A percentile compares a stretch with the other conserved stretches of the same genome.
phyloP scores from a whole-genome alignment of 2,329 filamentous ascomycete species.

The Parastagonospora nodorum region DNA sequence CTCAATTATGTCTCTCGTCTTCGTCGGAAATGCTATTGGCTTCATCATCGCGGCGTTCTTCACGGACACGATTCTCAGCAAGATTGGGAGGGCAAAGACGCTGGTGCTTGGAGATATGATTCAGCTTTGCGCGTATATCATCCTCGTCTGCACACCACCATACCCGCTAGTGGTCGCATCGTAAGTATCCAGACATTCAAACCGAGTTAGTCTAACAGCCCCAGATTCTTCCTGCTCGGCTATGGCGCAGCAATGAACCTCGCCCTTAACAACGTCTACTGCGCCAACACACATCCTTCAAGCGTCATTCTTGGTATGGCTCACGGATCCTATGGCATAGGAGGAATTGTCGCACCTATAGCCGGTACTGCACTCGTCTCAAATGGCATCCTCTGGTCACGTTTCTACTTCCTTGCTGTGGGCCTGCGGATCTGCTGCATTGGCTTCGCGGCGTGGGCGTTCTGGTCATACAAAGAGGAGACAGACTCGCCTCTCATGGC shows the following conservation, averaged over 20 bases:
- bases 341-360: conserved; percentile 66
- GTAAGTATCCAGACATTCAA: conserved; percentile 24
- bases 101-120: conserved; percentile 64
- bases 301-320: conserved; percentile 63
- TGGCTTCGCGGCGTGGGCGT: conserved; percentile 68
- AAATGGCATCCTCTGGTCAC: conserved; percentile 65
- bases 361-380: conserved; percentile 76
- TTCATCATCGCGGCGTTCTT: conserved; percentile 75
- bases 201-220: conserved; percentile 9
- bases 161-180: conserved; percentile 68
- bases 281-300: conserved; percentile 57
- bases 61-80: conserved; percentile 66
- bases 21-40: conserved; percentile 76
- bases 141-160: conserved; percentile 70
- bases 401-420: conserved; percentile 73
- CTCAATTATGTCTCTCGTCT: conserved; percentile 79
- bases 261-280: conserved; percentile 62
- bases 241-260: conserved; percentile 58
- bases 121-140: conserved; percentile 66
- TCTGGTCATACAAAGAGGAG: conserved; percentile 72
- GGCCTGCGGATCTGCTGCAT: conserved; percentile 62
- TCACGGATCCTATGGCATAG: conserved; percentile 66
- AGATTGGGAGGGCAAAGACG: conserved; percentile 68
- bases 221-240: conserved; percentile 69
- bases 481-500: conserved; percentile 50